phyloP scores from a whole-genome alignment of 1,284 basidiomycete genomes.

The Heterobasidion occidentale region DNA sequence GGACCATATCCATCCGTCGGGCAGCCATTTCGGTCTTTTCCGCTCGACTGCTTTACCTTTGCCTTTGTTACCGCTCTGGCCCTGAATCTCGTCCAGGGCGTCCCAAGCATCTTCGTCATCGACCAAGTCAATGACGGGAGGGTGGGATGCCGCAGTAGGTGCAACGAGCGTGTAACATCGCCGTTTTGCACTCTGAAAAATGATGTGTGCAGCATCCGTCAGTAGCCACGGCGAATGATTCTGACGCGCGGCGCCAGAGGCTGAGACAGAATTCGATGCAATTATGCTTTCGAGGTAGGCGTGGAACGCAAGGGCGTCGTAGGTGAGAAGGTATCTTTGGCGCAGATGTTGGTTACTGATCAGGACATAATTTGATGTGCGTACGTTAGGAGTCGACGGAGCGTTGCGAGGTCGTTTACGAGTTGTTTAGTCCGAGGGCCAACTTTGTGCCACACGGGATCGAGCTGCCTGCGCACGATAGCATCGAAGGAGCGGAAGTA shows the following conservation, averaged over 20 bases:
- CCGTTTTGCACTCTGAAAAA: slow-evolving; percentile 79
- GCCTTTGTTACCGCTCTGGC: background rate
- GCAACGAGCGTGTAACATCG: slow-evolving; percentile 63
- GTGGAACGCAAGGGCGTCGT: slow-evolving; percentile 89
- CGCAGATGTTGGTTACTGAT: background rate
- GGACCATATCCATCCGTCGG: slow-evolving; percentile 75
- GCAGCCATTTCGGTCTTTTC: slow-evolving; percentile 49
- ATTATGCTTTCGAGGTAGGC: slow-evolving; percentile 89
- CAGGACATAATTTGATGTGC: slow-evolving; percentile 14
- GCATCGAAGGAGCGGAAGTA: slow-evolving; percentile 94
- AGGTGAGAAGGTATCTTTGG: slow-evolving; percentile 77
- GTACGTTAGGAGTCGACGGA: slow-evolving; percentile 79
- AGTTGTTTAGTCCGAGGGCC: slow-evolving; percentile 89
- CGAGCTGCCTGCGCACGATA: slow-evolving; percentile 83
- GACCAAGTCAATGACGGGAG: slow-evolving; percentile 25
- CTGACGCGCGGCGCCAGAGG: slow-evolving; percentile 43
- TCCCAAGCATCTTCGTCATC: slow-evolving; percentile 73
- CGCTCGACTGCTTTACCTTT: background rate
- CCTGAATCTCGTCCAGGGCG: slow-evolving; percentile 53
- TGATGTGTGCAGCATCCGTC: slow-evolving; percentile 83
- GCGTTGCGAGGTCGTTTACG: slow-evolving; percentile 80
- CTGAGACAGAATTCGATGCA: slow-evolving; percentile 58
- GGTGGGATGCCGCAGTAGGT: slow-evolving; percentile 17
- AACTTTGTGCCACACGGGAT: slow-evolving; percentile 95
- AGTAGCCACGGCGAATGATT: slow-evolving; percentile 83